These are phyloP conservation scores for Pyrenophora teres DNA, from an alignment of 2,329 filamentous ascomycete genomes.

Conservation along the genomic window DNA sequence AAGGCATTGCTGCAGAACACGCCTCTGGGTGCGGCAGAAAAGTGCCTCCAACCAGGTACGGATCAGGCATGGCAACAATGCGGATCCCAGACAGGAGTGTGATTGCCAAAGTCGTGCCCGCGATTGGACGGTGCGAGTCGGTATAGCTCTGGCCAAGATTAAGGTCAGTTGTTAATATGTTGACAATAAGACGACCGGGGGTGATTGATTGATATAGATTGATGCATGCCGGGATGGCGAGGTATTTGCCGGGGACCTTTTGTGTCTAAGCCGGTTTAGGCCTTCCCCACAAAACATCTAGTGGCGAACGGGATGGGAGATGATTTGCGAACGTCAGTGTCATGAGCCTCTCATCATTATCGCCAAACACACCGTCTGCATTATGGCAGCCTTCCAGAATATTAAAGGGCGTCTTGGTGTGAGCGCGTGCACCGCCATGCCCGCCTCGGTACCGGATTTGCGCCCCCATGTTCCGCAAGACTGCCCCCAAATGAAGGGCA, in stretches of 20 bases:
- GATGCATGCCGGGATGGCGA: slow-evolving; percentile 37
- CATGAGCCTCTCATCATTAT: slow-evolving; percentile 11
- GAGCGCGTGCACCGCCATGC: slow-evolving; percentile 10
- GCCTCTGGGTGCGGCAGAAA: slow-evolving; percentile 21
- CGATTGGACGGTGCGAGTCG: slow-evolving; percentile 31
- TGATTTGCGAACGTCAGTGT: slow-evolving; percentile 18
- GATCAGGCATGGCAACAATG: slow-evolving; percentile 18
- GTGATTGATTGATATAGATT: slow-evolving; percentile 46
- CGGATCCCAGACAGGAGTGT: slow-evolving; percentile 24
- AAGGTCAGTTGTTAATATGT: slow-evolving; percentile 37
- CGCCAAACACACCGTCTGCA: slow-evolving; percentile 26
- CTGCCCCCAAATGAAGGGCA: slow-evolving; percentile 25
- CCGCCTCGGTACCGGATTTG: slow-evolving; percentile 9
- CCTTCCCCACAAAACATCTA: slow-evolving; percentile 28
- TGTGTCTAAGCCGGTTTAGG: slow-evolving; percentile 15
- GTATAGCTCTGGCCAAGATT: slow-evolving; percentile 29
- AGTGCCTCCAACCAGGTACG: slow-evolving; percentile 38
- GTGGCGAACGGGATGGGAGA: slow-evolving; percentile 15
- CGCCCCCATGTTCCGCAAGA: slow-evolving; percentile 23
- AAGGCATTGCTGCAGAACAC: slow-evolving; percentile 26
- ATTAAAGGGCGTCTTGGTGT: slow-evolving; percentile 10
- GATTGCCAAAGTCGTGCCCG: slow-evolving; percentile 31
- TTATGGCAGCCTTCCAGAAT: slow-evolving; percentile 27
- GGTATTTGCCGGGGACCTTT: slow-evolving; percentile 28
- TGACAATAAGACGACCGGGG: slow-evolving; percentile 29